These are phyloP conservation scores for Phialophora tarda DNA, from an alignment of 2,329 filamentous ascomycete species.

Conservation along the genomic window DNA sequence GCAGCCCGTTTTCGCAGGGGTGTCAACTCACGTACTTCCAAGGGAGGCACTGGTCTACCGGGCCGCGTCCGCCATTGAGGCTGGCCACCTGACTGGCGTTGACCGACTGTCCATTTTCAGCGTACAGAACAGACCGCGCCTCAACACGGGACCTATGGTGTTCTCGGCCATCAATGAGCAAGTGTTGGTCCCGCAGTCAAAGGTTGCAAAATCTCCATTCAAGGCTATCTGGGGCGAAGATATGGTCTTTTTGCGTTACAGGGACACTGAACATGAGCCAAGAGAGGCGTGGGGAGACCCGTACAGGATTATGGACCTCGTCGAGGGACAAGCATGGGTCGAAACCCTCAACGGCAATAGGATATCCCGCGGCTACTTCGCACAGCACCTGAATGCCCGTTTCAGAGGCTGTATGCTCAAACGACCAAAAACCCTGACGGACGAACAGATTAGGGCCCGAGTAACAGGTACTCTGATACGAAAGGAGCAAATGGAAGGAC, in stretches of 20 bases:
- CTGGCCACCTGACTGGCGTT: not conserved
- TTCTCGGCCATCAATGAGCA: conserved; percentile 10
- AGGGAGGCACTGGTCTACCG: too few species aligned
- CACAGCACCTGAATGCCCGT: not conserved
- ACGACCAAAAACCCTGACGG: not conserved
- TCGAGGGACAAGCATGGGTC: conserved; percentile 10
- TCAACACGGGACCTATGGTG: not conserved
- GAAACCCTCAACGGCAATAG: not conserved
- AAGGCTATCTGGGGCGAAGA: not conserved
- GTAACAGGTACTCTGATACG: too few species aligned
- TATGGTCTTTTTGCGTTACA: not conserved
- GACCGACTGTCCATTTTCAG: conserved; percentile 1
- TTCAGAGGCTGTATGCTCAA: not conserved
- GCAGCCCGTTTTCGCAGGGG: too few species aligned
- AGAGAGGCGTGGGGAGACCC: not conserved
- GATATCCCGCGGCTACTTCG: conserved; percentile 1
- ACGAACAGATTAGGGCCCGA: too few species aligned
- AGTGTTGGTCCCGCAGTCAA: not conserved
- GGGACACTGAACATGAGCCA: not conserved
- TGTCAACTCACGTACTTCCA: too few species aligned
- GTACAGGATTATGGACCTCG: not conserved
- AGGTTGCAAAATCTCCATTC: not conserved
- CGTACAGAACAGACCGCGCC: not conserved
- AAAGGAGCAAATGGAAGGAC: too few species aligned
- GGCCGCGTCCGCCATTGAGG: too few species aligned